Base-by-base conservation (phyloP, 2,329 filamentous ascomycete species). In the Microcera coccophila region DNA sequence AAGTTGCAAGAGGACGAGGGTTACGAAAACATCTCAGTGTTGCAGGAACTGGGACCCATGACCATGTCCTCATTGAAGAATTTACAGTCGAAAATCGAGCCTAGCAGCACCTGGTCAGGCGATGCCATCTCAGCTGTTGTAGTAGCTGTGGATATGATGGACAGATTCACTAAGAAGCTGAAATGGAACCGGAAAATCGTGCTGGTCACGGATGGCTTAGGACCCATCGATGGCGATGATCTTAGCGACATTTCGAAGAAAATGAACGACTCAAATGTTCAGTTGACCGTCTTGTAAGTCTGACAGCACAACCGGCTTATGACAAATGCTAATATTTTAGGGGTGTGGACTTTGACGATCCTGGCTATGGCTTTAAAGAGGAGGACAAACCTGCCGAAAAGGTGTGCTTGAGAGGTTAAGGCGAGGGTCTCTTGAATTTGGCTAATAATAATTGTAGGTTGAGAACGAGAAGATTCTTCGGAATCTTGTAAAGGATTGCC, bases 341-440 rank as follows among this genome's bases (percentile, higher is more conserved):
- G 41, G 93, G 93, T 12, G 80, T 95, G 15, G 93, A 98, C 62
- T 97, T 98, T 64, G 90, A 98, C 61, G 90, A 96, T 62, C 62
- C 80, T 1, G 90, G 95, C 2, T 95, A 85, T 60, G 90, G 90
- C 32, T 87, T 88, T 61, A 95, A 95, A 63, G 91, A 97, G 67
- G 90, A 96, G 63, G 79, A 86, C 51, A 98, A 98, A 62, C 70
- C 83, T 15, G 52, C 63, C 1, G 62, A 65, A 39, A 97, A 97
- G 74, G 82, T n/a, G n/a, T n/a, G n/a, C n/a, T 84, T 58, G 31
- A 40, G 39, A 42, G n/a, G 16, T n/a, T 4, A 17, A 15, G 12
- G 5, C n/a, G 3, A 9, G 16, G n/a, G n/a, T 3, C 2, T 2
- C 1, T 3, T 7, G 15, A 11, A 34, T 12, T 29, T n/a, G 5